These are phyloP conservation scores for Metschnikowia bowlesiae DNA, from an alignment of 805 yeast genomes.

Conservation along the genomic window DNA sequence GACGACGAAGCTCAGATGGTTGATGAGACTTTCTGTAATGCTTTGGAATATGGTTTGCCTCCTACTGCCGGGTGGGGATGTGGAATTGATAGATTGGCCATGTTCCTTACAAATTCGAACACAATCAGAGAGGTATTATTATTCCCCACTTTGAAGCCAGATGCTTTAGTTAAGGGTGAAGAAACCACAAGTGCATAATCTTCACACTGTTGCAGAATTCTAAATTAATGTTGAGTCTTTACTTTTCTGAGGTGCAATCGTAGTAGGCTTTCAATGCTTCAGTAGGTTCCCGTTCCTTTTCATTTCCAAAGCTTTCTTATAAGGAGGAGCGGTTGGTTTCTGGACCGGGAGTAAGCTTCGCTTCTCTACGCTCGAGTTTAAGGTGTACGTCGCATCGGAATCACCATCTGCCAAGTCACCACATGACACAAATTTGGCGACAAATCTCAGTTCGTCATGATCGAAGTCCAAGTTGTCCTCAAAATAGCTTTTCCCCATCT, in stretches of 20 bases:
- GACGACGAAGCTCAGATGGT: conserved; percentile 97
- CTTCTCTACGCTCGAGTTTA: conserved; percentile 36
- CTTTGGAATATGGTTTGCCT: conserved; percentile 96
- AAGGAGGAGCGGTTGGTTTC: conserved; percentile 95
- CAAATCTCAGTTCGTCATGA: conserved; percentile 55
- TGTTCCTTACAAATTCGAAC: conserved; percentile 95
- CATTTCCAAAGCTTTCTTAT: conserved; percentile 84
- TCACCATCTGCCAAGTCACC: conserved; percentile 87
- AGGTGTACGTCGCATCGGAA: conserved; percentile 88
- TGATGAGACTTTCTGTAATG: conserved; percentile 96
- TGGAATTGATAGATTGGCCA: conserved; percentile 96
- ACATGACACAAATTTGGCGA: conserved; percentile 94
- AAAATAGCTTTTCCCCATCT: conserved; percentile 52
- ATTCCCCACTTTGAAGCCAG: conserved; percentile 99
- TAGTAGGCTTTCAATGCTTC: conserved; percentile 2
- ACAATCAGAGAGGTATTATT: conserved; percentile 95
- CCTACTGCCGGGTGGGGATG: conserved; percentile 99
- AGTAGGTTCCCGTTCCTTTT: conserved; percentile 62
- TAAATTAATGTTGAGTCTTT: background rate
- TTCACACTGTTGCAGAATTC: background rate
- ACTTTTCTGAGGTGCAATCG: background rate
- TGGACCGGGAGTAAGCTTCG: conserved; percentile 86
- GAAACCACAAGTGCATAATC: conserved; percentile 17
- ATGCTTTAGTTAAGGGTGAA: conserved; percentile 42
- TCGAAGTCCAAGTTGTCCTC: conserved; percentile 46